A percentile compares a stretch with the other conserved stretches of the same genome.
Evolutionary conservation across 495 filamentous ascomycete species (phyloP).

Genomic region (Clavariopsis aquatica): DNA sequence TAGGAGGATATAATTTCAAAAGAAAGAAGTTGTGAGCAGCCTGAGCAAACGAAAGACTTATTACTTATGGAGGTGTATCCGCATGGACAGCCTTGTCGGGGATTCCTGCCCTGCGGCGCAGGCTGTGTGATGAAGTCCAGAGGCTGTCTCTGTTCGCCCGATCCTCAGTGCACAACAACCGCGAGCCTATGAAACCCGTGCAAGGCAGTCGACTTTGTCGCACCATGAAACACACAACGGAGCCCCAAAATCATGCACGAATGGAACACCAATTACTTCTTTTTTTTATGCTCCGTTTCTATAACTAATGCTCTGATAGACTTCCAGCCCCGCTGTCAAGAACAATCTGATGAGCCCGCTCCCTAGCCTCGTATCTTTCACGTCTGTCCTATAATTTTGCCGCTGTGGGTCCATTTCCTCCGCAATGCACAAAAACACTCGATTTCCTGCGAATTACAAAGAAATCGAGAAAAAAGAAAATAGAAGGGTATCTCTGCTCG

Average conservation of each 20-base stretch:
- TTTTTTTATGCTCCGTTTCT: slow-evolving; percentile 33
- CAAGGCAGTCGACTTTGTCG: background rate
- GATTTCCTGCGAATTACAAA: slow-evolving; percentile 11
- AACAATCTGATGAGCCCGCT: slow-evolving; percentile 32
- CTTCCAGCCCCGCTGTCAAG: slow-evolving; percentile 34
- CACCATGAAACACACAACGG: slow-evolving; percentile 24
- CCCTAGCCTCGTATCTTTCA: slow-evolving; percentile 5
- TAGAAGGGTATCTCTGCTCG: slow-evolving; percentile 39
- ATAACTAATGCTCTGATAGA: slow-evolving; percentile 38
- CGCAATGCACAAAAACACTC: slow-evolving; percentile 14
- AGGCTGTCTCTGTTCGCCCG: slow-evolving; percentile 27
- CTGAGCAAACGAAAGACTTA: background rate
- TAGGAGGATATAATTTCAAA: no score
- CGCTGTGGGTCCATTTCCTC: slow-evolving; percentile 6
- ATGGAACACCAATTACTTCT: slow-evolving; percentile 24
- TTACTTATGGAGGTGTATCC: background rate
- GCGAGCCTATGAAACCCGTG: slow-evolving; percentile 27
- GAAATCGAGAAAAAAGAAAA: slow-evolving; percentile 23
- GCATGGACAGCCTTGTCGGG: background rate
- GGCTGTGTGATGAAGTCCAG: slow-evolving; percentile 14
- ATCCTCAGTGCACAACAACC: background rate
- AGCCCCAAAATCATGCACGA: slow-evolving; percentile 8
- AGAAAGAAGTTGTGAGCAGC: background rate
- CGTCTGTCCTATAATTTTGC: background rate
- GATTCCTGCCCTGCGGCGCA: slow-evolving; percentile 6